These are phyloP conservation scores for Dunaliella primolecta DNA, from an alignment of 139 green algal species.

Conservation along the genomic window DNA sequence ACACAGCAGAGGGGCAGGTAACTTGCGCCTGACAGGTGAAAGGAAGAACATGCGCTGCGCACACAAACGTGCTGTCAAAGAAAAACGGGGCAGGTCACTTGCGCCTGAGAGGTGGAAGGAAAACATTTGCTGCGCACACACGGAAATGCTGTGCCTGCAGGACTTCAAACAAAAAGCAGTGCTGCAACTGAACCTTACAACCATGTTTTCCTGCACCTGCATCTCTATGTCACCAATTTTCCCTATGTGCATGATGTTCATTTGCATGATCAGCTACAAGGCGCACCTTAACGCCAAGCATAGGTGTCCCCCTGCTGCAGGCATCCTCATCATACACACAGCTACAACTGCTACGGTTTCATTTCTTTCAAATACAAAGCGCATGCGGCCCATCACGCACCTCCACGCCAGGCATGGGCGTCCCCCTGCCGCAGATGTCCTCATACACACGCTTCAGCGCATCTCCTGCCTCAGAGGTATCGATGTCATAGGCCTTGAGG, in stretches of 20 bases:
- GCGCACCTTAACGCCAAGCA: neutral
- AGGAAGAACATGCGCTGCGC: neutral
- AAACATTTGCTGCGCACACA: neutral
- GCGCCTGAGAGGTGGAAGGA: neutral
- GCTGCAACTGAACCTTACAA: too few relatives aligned
- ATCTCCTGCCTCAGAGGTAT: slow-evolving; percentile 46
- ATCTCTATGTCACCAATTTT: neutral
- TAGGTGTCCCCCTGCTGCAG: neutral
- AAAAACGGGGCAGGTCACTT: neutral
- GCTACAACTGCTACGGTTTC: too few relatives aligned
- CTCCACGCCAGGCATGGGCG: slow-evolving; percentile 37
- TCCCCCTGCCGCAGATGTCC: slow-evolving; percentile 22
- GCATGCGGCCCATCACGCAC: slow-evolving; percentile 8
- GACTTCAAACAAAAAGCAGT: too few relatives aligned
- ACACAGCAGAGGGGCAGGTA: neutral
- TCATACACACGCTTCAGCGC: slow-evolving; percentile 48
- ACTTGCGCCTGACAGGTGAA: neutral
- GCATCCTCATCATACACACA: slow-evolving; percentile 28
- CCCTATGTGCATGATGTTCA: too few relatives aligned
- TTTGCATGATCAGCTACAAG: too few relatives aligned
- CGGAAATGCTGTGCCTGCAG: too few relatives aligned
- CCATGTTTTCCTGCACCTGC: neutral
- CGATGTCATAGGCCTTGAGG: slow-evolving; percentile 50
- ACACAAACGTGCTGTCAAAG: neutral
- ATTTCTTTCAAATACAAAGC: too few relatives aligned